Conservation (phyloP, 805 yeast genomes). For the Saccharomycopsis olivae region DNA sequence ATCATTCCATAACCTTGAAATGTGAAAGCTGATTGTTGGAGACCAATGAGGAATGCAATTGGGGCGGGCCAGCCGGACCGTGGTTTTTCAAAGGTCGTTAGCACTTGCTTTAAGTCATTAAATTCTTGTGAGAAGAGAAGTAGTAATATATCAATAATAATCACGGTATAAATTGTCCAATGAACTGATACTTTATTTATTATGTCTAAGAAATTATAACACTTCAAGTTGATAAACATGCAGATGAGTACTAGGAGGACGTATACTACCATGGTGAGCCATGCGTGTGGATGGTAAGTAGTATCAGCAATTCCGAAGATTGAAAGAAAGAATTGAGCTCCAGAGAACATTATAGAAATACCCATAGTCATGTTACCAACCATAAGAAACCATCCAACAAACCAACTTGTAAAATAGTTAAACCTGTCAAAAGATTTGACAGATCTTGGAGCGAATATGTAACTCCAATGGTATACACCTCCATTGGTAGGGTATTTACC, state of each 20-base stretch:
- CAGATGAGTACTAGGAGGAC: conserved; percentile 45
- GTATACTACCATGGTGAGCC: conserved; percentile 47
- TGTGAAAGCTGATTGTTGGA: conserved; percentile 71
- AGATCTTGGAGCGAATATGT: conserved; percentile 49
- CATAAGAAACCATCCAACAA: conserved; percentile 65
- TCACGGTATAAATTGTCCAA: conserved; percentile 65
- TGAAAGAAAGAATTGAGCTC: conserved; percentile 62
- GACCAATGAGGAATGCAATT: conserved; percentile 64
- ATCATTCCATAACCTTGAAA: conserved; percentile 77
- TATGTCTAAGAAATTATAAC: conserved; percentile 47
- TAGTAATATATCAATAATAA: conserved; percentile 54
- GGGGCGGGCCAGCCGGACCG: conserved; percentile 69
- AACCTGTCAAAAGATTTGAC: conserved; percentile 22
- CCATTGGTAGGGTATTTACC: conserved; percentile 72
- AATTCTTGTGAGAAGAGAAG: conserved; percentile 47
- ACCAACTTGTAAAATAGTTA: conserved; percentile 58
- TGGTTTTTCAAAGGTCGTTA: conserved; percentile 59
- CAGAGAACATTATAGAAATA: conserved; percentile 63
- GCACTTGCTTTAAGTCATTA: conserved; percentile 46
- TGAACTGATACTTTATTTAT: conserved; percentile 61
- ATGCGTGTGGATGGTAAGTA: conserved; percentile 45
- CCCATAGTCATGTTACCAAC: conserved; percentile 75
- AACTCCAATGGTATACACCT: conserved; percentile 69
- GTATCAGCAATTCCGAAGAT: conserved; percentile 52
- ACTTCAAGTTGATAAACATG: conserved; percentile 52